Base-by-base conservation (phyloP, 148 eudicot genomes). In the Amaranthus cruentus region DNA sequence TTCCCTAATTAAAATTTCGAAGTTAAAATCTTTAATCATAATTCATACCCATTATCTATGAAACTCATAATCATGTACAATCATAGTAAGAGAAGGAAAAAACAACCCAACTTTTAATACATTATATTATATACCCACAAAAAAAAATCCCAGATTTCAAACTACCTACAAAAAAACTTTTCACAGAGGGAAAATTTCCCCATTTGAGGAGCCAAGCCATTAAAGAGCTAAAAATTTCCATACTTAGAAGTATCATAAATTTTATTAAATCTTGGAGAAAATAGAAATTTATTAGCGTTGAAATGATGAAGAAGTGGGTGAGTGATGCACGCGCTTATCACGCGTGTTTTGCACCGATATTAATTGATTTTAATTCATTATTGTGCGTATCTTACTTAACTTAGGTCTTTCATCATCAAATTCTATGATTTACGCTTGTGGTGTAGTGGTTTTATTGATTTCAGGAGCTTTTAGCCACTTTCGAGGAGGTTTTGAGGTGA, bases 131-230 rank as follows among this genome's bases (percentile, higher is more conserved):
- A 18, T 18, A 18, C 18, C 18, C 18, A 18, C 18, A 18, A 18
- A 18, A 18, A 18, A 61, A 38, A 10, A 10, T 9, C 38, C 44
- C 5, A 50, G 48, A n/a, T 15, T 74, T 55, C 11, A 44, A 55
- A 18, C 62, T 72, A 21, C 50, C 38, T 15, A 63, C 55, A 18
- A 68, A 12, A 8, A 49, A 15, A 18, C 18, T 51, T 42, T 2
- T 49, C 6, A 48, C 11, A 8, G 4, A 38, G 42, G 66, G 69
- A 42, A 55, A 66, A 21, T 11, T 86, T 89, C 98, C 98, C 98
- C 98, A 95, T 95, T 79, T 87, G 98, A 81, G 98, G 98, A 80
- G 87, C 98, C 76, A 95, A 78, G 65, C 98, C 98, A 83, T 95
- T 91, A 72, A 77, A 15, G 70, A 91, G 87, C 69, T 90, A 91